phyloP scores from a whole-genome alignment of 176 grass and related monocot species.

The Oryza meyeriana region DNA sequence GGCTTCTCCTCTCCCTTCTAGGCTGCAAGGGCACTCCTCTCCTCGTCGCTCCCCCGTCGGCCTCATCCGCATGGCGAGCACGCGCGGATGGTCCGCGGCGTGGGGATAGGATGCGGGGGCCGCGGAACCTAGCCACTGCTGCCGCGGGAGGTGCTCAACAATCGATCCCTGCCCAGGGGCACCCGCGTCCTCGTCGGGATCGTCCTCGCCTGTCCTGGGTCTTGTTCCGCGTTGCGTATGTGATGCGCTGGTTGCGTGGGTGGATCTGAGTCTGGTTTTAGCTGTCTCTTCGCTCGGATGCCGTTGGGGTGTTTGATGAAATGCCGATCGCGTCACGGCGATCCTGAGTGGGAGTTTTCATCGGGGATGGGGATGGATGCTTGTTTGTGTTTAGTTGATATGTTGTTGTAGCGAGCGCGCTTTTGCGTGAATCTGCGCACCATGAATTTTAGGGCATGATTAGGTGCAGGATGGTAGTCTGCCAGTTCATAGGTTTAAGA shows the following conservation, averaged over 20 bases:
- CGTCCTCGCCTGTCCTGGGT: no score
- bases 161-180: not conserved
- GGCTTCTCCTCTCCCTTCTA: not conserved
- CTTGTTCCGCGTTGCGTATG: not conserved
- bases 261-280: not conserved
- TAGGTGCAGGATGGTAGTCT: not conserved
- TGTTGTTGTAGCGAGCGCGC: not conserved
- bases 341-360: not conserved
- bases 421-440: not conserved
- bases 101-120: slow-evolving; percentile 21
- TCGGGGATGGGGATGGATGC: not conserved
- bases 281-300: not conserved
- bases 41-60: not conserved
- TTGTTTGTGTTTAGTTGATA: not conserved
- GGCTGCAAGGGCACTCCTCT: no score
- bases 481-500: not conserved
- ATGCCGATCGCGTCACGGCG: not conserved
- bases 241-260: not conserved
- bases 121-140: not conserved
- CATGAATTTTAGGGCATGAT: not conserved
- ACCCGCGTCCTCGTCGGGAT: not conserved
- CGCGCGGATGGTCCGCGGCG: slow-evolving; percentile 19
- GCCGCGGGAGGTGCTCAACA: not conserved
- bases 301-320: not conserved
- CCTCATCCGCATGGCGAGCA: not conserved